Percentiles rank a stretch among this genome's conserved stretches.
Conservation (phyloP, 345 rosid species). For the Lepidium aucheri region DNA sequence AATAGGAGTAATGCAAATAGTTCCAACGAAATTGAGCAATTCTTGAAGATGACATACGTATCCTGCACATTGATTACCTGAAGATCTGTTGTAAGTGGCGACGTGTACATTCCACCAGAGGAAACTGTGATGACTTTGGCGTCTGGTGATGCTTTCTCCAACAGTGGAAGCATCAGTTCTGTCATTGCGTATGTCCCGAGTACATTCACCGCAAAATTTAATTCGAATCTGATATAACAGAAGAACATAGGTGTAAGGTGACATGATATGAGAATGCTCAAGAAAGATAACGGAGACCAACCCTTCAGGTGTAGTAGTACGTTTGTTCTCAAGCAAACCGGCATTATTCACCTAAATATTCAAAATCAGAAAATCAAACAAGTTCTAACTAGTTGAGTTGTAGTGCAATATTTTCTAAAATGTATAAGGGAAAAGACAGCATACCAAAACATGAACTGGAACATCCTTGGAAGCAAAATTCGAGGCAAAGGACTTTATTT, state of each 20-base stretch:
- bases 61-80: constrained; percentile 37
- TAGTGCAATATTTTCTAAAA: background rate
- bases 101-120: constrained; percentile 84
- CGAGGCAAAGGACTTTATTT: constrained; percentile 69
- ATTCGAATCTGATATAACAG: constrained; percentile 67
- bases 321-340: constrained; percentile 61
- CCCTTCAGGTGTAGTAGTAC: constrained; percentile 70
- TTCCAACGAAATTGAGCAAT: background rate
- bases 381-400: background rate
- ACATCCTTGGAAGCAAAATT: constrained; percentile 63
- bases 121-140: constrained; percentile 81
- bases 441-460: constrained; percentile 79
- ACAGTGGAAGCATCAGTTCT: constrained; percentile 63
- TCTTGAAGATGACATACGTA: background rate
- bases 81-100: constrained; percentile 70
- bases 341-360: constrained; percentile 69
- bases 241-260: background rate
- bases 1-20: background rate
- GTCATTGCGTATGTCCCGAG: constrained; percentile 74
- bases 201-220: constrained; percentile 73
- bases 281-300: constrained; percentile 18
- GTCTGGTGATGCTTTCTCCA: constrained; percentile 74
- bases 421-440: background rate
- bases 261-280: background rate
- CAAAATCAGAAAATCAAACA: background rate